Evolutionary conservation across 2,329 filamentous ascomycete species (phyloP).

Genomic region (Pezicula neosporulosa): DNA sequence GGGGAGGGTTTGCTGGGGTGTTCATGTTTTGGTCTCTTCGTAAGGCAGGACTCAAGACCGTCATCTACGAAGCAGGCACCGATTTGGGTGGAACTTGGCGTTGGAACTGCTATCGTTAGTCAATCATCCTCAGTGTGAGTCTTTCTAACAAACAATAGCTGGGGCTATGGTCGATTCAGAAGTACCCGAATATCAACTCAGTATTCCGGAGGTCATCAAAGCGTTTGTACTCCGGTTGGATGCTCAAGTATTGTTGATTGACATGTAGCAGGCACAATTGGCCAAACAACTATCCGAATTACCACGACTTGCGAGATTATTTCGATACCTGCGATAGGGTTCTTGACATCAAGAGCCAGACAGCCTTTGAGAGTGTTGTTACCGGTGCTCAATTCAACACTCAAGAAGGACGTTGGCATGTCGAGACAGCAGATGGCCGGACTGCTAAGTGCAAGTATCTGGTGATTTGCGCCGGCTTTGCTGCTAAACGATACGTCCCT

Average conservation of each 20-base stretch:
- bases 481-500: constrained; percentile 60
- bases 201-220: constrained; percentile 46
- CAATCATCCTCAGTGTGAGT: no score
- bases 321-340: constrained; percentile 57
- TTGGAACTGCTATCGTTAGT: constrained; percentile 20
- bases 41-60: no score
- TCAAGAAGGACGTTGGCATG: constrained; percentile 7
- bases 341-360: constrained; percentile 48
- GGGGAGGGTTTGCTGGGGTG: no score
- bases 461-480: constrained; percentile 31
- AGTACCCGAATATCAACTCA: constrained; percentile 21
- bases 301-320: constrained; percentile 50
- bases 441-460: constrained; percentile 10
- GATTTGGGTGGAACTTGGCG: constrained; percentile 50
- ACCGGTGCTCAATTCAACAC: constrained; percentile 7
- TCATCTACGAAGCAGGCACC: constrained; percentile 49
- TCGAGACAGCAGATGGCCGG: constrained; percentile 11
- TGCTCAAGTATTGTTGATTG: no score
- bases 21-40: no score
- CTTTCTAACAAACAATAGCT: no score
- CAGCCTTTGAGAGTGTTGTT: constrained; percentile 10
- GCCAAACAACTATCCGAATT: constrained; percentile 47
- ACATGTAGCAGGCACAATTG: no score
- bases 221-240: no score
- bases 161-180: constrained; percentile 20